Evolutionary conservation across 1,284 basidiomycete species (phyloP), one percentile per base, ranked within the genome.

Genomic region (Earliella scabrosa): DNA sequence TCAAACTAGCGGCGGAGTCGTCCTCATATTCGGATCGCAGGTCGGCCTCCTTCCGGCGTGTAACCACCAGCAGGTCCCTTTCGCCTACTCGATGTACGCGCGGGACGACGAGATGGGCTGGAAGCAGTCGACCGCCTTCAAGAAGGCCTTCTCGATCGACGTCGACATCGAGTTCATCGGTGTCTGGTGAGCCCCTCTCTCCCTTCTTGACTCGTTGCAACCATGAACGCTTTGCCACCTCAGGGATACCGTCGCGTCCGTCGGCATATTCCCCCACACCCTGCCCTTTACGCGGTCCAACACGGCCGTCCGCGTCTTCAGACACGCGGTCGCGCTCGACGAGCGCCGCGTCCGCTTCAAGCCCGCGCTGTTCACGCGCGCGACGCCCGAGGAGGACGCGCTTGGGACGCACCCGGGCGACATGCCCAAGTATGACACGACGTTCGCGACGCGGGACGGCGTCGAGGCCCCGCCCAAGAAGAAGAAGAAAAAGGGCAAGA

Each of bases 261-360:
- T 82, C 36, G 82, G 82, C 0, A 55, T 80, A 0, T 56, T 83
- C 44, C 72, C 79, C 1, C 68, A 68, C 36, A 69, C 67, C 6
- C 73, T 85, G 2, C 82, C 82, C 1, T 87, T 86, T 66, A 82
- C 83, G 0, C 77, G 76, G 2, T 82, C 82, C n/a, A 88, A 88
- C 66, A 79, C 75, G 1, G 77, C 77, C 35, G 79, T 90, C 43
- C 75, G 75, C 21, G 79, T 76, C 4, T 90, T 90, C 75, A 75
- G 87, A 16, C 88, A 90, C 56, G 87, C 87, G 0, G 62, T 90
- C 8, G 73, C 87, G 0, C 75, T 91, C 9, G 88, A 90, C 64
- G 88, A 91, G 65, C 81, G 75, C 11, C 81, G 87, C 8, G 80
- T 81, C 24, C 85, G 86, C 66, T 90, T 89, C 75, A 80, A 74